Evolutionary conservation across 2,329 filamentous ascomycete species (phyloP), one percentile per base, ranked within the genome.

Genomic region (Calonectria ilicicola): DNA sequence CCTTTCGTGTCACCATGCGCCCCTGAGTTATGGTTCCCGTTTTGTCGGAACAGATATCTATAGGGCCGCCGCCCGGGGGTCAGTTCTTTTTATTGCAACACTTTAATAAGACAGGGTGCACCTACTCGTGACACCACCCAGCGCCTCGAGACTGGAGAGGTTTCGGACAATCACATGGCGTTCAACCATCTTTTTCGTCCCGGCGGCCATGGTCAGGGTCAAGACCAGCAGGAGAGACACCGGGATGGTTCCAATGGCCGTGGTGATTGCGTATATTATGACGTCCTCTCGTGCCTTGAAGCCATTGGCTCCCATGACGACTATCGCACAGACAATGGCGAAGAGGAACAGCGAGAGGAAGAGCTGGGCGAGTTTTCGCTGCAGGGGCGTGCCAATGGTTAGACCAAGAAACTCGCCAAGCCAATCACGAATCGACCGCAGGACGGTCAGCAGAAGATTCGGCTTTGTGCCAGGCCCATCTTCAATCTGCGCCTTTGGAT

Each of bases 351-450:
- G 88, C 4, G 90, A 83, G 27, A 93, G 87, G 46, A 92, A 92
- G 63, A 94, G 88, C 79, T 92, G 91, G 76, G 90, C 91, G 63
- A 94, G 84, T 79, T 92, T 93, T 72, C 90, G 89, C 80, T 94
- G 91, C 44, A 94, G 85, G 1, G 93, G 93, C 5, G 93, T 94
- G 27, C 92, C 92, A n/a, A 90, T 80, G 2, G 77, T 81, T 23
- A 86, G 76, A 9, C 84, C 88, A 35, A 90, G 86, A 73, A 89
- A 87, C 64, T 85, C 80, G 5, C 81, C 80, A 6, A 79, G 6
- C 69, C 74, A 77, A 10, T 73, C 73, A 67, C 53, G 42, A 5
- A 71, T 40, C 0, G 63, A 58, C 3, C 69, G 67, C n/a, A 67
- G 62, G 21, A 27, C 46, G 8, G 46, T 40, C 19, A 69, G 66